A percentile compares a stretch with the other conserved stretches of the same genome.
Conservation (phyloP, 2,329 filamentous ascomycete species). For the Alternaria atra region DNA sequence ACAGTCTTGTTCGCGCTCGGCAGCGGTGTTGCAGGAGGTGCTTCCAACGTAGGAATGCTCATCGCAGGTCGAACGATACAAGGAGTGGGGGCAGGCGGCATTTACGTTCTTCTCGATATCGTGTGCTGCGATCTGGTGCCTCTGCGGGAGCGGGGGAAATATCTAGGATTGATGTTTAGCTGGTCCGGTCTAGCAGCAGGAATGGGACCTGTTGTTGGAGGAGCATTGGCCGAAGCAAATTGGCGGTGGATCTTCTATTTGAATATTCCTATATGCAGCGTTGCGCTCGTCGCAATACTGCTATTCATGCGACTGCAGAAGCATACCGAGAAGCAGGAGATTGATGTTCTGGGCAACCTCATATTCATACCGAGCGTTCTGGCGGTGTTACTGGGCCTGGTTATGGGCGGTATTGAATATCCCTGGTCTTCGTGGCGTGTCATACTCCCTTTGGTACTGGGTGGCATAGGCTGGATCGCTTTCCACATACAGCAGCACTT, state of each 20-base stretch:
- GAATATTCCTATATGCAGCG: constrained; percentile 28
- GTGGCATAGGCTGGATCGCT: no score
- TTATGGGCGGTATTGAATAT: no score
- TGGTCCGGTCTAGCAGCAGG: neutral
- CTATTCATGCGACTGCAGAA: neutral
- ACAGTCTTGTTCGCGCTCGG: no score
- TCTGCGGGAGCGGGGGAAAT: neutral
- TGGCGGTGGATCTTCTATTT: constrained; percentile 58
- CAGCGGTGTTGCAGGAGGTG: no score
- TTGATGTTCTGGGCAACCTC: constrained; percentile 35
- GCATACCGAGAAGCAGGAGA: neutral
- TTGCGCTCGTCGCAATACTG: neutral
- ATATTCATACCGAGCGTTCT: no score
- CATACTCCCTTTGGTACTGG: no score
- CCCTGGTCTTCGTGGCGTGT: no score
- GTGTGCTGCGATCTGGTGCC: neutral
- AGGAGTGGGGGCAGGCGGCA: neutral
- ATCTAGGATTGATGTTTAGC: neutral
- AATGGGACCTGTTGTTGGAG: constrained; percentile 27
- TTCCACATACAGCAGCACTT: no score
- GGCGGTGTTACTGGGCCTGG: no score
- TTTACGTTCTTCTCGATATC: neutral
- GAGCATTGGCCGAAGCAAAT: constrained; percentile 31
- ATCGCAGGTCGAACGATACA: neutral
- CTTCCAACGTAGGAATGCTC: no score